Evolutionary conservation across 805 yeast species (phyloP).

Genomic region (Candida nitratophila): DNA sequence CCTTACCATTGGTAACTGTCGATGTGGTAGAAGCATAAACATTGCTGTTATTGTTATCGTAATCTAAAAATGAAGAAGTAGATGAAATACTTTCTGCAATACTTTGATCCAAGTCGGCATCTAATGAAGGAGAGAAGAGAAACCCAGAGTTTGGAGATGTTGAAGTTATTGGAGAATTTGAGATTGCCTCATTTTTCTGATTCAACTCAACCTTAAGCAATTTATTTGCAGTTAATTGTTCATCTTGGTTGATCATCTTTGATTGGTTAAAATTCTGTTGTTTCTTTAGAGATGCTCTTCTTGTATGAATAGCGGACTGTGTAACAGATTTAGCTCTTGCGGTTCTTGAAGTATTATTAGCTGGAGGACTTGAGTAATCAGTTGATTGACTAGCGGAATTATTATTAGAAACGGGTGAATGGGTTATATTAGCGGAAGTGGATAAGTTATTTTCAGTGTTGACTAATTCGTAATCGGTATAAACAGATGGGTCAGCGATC

Average conservation of each 20-base stretch:
- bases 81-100: background rate
- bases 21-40: background rate
- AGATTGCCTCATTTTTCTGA: no score
- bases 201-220: no score
- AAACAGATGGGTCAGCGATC: conserved; percentile 27
- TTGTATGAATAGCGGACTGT: background rate
- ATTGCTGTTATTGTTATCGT: no score
- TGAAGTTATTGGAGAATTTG: background rate
- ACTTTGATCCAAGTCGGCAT: background rate
- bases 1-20: background rate
- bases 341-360: background rate
- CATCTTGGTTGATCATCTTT: no score
- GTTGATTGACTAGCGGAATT: no score
- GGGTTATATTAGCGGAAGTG: background rate
- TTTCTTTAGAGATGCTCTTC: background rate
- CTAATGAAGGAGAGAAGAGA: background rate
- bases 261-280: background rate
- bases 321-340: background rate
- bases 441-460: background rate
- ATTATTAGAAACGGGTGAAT: background rate
- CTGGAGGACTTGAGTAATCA: no score
- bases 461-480: conserved; percentile 8
- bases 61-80: background rate
- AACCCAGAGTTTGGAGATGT: background rate
- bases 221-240: no score